Evolutionary conservation across 805 yeast species (phyloP).

Genomic region (Candida takata): DNA sequence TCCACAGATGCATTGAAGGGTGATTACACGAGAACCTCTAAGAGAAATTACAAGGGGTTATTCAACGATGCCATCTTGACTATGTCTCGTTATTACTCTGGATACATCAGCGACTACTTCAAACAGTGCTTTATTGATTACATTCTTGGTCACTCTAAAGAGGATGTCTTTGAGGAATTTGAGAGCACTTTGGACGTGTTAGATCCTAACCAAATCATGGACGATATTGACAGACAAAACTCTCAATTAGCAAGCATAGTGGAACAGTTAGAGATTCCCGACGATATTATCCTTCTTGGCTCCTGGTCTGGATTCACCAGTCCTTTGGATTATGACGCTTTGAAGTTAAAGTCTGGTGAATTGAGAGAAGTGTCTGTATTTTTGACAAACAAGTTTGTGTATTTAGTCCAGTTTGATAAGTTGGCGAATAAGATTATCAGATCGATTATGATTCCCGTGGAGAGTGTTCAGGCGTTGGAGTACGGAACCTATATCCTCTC

Average conservation of each 20-base stretch:
- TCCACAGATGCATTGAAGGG: slow-evolving; percentile 50
- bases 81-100: slow-evolving; percentile 35
- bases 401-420: slow-evolving; percentile 20
- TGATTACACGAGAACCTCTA: slow-evolving; percentile 37
- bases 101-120: slow-evolving; percentile 37
- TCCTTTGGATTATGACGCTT: slow-evolving; percentile 16
- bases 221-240: slow-evolving; percentile 22
- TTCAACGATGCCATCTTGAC: slow-evolving; percentile 37
- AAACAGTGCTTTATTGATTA: slow-evolving; percentile 38
- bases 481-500: slow-evolving; percentile 26
- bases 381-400: slow-evolving; percentile 17
- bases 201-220: slow-evolving; percentile 19
- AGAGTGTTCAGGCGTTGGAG: slow-evolving; percentile 18
- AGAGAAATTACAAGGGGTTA: slow-evolving; percentile 35
- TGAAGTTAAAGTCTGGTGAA: slow-evolving; percentile 7
- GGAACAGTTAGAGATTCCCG: slow-evolving; percentile 12
- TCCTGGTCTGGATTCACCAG: slow-evolving; percentile 23
- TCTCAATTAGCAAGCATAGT: slow-evolving; percentile 19
- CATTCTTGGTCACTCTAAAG: slow-evolving; percentile 30
- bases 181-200: slow-evolving; percentile 28
- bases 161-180: slow-evolving; percentile 33
- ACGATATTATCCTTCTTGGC: slow-evolving; percentile 20
- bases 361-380: slow-evolving; percentile 14
- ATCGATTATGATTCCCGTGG: slow-evolving; percentile 14
- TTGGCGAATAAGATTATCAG: slow-evolving; percentile 7